phyloP scores from a whole-genome alignment of 768 basidiomycete species.

The Mycena galericulata region DNA sequence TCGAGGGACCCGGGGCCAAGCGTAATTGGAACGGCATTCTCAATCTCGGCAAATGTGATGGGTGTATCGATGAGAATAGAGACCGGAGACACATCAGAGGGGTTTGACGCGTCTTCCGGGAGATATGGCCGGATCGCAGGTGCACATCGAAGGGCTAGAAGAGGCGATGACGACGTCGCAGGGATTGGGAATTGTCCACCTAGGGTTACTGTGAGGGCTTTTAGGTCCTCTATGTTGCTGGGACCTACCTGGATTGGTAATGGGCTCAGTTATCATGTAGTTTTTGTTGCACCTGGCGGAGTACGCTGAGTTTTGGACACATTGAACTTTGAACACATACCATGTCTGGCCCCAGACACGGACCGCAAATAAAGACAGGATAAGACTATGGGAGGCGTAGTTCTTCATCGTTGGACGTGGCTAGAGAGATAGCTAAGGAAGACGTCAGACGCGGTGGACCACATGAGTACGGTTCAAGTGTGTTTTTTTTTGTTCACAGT shows the following conservation, averaged over 20 bases:
- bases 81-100: constrained; percentile 47
- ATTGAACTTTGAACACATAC: neutral
- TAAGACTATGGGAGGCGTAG: neutral
- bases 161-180: constrained; percentile 50
- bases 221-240: no score
- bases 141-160: constrained; percentile 68
- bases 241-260: constrained; percentile 61
- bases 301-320: neutral
- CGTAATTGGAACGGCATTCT: constrained; percentile 58
- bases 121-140: constrained; percentile 72
- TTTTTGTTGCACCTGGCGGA: constrained; percentile 65
- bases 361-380: constrained; percentile 1
- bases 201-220: no score
- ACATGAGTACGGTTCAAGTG: no score
- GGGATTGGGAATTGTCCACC: constrained; percentile 61
- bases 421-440: constrained; percentile 5
- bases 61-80: constrained; percentile 66
- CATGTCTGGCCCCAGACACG: constrained; percentile 32
- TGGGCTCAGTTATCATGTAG: constrained; percentile 58
- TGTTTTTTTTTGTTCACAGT: no score
- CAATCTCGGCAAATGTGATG: constrained; percentile 60
- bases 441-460: neutral
- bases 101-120: constrained; percentile 57
- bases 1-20: constrained; percentile 46
- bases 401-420: constrained; percentile 15